A percentile compares a stretch with the other conserved stretches of the same genome.
These are phyloP conservation scores for Neophaeococcomyces mojaviensis DNA, from an alignment of 2,329 filamentous ascomycete species.

Conservation along the genomic window DNA sequence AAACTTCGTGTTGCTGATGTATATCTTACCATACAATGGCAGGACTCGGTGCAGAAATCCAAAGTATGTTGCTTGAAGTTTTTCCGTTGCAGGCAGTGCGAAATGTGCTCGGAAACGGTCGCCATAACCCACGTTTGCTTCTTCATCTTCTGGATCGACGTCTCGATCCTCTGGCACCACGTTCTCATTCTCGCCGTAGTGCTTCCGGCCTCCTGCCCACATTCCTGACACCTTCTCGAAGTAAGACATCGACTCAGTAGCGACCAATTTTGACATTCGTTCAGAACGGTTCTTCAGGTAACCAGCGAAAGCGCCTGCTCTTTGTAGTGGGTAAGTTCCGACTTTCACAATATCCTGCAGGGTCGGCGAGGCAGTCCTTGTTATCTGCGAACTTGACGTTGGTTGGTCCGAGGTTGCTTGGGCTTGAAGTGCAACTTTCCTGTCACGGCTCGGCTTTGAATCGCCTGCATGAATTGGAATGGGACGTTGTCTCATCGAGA, in stretches of 20 bases:
- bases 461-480: constrained; percentile 3
- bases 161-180: constrained; percentile 59
- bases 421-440: constrained; percentile 6
- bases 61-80: constrained; percentile 81
- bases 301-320: constrained; percentile 72
- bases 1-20: constrained; percentile 78
- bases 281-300: constrained; percentile 74
- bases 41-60: constrained; percentile 84
- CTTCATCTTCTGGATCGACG: constrained; percentile 49
- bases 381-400: not conserved
- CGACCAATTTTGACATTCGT: constrained; percentile 72
- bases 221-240: constrained; percentile 95
- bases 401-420: not conserved
- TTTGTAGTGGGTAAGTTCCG: constrained; percentile 71
- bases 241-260: constrained; percentile 90
- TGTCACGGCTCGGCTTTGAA: constrained; percentile 8
- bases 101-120: constrained; percentile 82
- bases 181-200: constrained; percentile 70
- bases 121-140: constrained; percentile 47
- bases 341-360: constrained; percentile 53
- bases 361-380: constrained; percentile 36
- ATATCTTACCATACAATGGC: constrained; percentile 92
- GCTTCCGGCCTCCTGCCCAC: constrained; percentile 84
- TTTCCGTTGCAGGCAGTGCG: constrained; percentile 74
- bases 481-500: constrained; percentile 11